Conservation (phyloP, 805 yeast species). For the Lachancea mirantina region DNA sequence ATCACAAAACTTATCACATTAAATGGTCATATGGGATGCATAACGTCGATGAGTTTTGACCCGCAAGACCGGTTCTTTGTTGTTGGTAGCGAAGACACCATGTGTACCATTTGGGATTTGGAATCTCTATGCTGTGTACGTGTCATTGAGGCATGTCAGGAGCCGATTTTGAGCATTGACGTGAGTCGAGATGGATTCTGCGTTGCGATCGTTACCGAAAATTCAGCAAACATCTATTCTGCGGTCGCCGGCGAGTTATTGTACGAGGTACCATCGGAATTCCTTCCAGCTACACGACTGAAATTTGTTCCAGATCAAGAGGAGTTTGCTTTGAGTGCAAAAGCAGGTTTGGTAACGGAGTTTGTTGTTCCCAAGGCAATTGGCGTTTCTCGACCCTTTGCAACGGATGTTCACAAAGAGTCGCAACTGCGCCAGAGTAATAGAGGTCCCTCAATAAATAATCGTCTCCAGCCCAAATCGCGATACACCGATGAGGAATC, state of each 20-base stretch:
- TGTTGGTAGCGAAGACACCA: conserved; percentile 39
- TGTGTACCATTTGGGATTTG: conserved; percentile 22
- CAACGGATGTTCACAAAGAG: too few species aligned
- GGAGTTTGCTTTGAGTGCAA: conserved; percentile 18
- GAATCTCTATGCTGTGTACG: conserved; percentile 14
- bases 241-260: background rate
- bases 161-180: conserved; percentile 18
- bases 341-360: conserved; percentile 17
- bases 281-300: conserved; percentile 4
- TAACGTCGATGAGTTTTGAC: conserved; percentile 42
- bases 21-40: conserved; percentile 46
- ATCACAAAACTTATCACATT: conserved; percentile 15
- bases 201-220: conserved; percentile 11
- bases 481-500: too few species aligned
- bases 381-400: too few species aligned
- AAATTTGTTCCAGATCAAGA: conserved; percentile 23
- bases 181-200: conserved; percentile 20
- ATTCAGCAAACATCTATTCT: conserved; percentile 1
- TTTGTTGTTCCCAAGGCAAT: conserved; percentile 2
- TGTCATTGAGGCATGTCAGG: conserved; percentile 14
- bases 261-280: too few species aligned
- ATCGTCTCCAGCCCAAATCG: too few species aligned
- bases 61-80: conserved; percentile 46
- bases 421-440: too few species aligned
- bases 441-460: too few species aligned